These are phyloP conservation scores for Alisma plantagoaquatica DNA, from an alignment of 106 monocot species.

Conservation along the genomic window DNA sequence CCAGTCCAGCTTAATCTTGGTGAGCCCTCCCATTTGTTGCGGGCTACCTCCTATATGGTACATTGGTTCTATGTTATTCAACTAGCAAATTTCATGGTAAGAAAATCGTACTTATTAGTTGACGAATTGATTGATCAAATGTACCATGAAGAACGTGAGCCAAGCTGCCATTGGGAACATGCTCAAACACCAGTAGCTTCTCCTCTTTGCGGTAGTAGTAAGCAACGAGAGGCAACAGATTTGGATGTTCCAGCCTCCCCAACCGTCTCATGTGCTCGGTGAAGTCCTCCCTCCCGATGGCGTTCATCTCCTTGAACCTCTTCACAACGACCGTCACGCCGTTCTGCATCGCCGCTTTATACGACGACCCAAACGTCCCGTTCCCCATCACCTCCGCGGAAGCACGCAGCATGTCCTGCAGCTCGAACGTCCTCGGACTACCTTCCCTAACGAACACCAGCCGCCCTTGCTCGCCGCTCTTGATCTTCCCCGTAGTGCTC, in stretches of 20 bases:
- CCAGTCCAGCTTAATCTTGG: constrained; percentile 47
- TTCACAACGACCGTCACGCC: constrained; percentile 62
- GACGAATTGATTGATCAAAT: constrained; percentile 16
- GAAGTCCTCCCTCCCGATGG: constrained; percentile 58
- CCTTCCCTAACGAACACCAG: constrained; percentile 43
- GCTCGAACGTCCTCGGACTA: constrained; percentile 37
- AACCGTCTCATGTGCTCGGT: constrained; percentile 79
- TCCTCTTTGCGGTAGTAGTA: constrained; percentile 76
- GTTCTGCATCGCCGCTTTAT: constrained; percentile 38
- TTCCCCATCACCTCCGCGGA: constrained; percentile 66
- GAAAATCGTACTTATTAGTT: too few species aligned
- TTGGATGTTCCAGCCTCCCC: constrained; percentile 63
- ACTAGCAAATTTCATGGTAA: too few species aligned
- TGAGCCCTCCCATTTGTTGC: too few species aligned
- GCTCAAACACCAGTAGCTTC: constrained; percentile 66
- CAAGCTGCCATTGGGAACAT: constrained; percentile 51
- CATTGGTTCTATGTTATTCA: too few species aligned
- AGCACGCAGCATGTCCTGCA: constrained; percentile 60
- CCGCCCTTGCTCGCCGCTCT: not conserved
- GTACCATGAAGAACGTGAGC: constrained; percentile 60
- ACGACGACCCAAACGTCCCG: constrained; percentile 46
- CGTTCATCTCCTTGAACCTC: constrained; percentile 80
- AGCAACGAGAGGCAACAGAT: constrained; percentile 58
- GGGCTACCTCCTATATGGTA: too few species aligned
- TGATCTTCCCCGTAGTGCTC: too few species aligned